Base-by-base conservation (phyloP, 495 filamentous ascomycete genomes). In the Penicillium dipodomyicola region DNA sequence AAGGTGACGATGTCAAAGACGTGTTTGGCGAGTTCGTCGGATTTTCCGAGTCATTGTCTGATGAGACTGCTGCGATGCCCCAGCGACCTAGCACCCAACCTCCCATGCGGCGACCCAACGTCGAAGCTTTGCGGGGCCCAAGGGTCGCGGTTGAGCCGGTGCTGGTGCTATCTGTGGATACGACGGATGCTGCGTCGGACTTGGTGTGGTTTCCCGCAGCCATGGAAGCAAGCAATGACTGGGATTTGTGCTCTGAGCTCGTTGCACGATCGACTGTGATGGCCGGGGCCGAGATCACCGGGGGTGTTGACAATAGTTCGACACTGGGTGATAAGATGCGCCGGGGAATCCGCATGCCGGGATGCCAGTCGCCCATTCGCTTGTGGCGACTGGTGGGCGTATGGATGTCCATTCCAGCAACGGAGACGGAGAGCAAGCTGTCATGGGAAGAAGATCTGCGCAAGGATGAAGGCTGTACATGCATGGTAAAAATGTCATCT, bases 1-100 rank as follows among this genome's bases (percentile, higher is more conserved):
- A 48, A 27, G 54, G 51, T 12, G 50, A 48, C 2, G 49, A 37
- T 30, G 55, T 20, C 1, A 27, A 27, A 20, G 55, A 49, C 20
- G 51, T 22, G n/a, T 47, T 52, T 8, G 61, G 35, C n/a, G 61
- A 65, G 9, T 67, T 63, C 5, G 55, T 43, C 10, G 59, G 22
- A 14, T 59, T 52, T 12, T 61, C 47, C 3, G 67, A 53, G 29
- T 65, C 60, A 27, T 57, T 43, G 15, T 63, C 46, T 4, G 67
- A 62, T 42, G 22, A 23, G 22, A 23, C 22, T 23, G 22, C 22
- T 23, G 22, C 22, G 22, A 23, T 23, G 22, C 22, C 81, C 82
- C 81, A 85, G 32, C 75, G 72, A 9, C 82, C 79, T 9, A 78
- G 71, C 3, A 84, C 75, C 82, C 82, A 85, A 22, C 81, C 80